Percentiles rank a stretch among this genome's conserved stretches.
Conservation (phyloP, 2,329 filamentous ascomycete genomes). For the Simplicillium aogashimaense region DNA sequence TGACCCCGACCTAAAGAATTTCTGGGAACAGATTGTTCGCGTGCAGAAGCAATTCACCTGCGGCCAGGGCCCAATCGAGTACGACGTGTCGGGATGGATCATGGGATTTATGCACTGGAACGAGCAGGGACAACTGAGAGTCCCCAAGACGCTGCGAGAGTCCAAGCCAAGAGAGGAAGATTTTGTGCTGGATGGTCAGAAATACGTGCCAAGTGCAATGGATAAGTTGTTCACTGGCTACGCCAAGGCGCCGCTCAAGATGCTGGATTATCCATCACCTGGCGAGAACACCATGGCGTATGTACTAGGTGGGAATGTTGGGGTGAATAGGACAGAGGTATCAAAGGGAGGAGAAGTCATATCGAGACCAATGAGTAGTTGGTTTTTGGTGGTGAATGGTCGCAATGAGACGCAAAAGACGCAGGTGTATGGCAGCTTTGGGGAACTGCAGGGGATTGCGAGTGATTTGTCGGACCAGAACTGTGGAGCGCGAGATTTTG, state of each 20-base stretch:
- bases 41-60: constrained; percentile 19
- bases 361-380: constrained; percentile 21
- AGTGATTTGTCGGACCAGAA: too few species aligned
- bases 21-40: constrained; percentile 33
- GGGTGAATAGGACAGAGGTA: constrained; percentile 17
- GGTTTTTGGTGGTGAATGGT: background rate
- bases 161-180: too few species aligned
- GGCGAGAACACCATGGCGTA: constrained; percentile 19
- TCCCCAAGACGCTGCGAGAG: too few species aligned
- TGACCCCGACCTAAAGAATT: constrained; percentile 20
- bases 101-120: constrained; percentile 37
- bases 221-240: constrained; percentile 25
- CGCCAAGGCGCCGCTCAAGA: constrained; percentile 26
- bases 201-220: constrained; percentile 17
- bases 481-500: too few species aligned
- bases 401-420: background rate
- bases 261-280: constrained; percentile 19
- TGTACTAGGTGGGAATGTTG: constrained; percentile 27
- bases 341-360: constrained; percentile 12
- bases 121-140: constrained; percentile 17
- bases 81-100: constrained; percentile 35
- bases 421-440: background rate
- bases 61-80: constrained; percentile 20
- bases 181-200: constrained; percentile 12
- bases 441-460: background rate